Conservation (phyloP, 345 rosid species). For the Salix udensis region DNA sequence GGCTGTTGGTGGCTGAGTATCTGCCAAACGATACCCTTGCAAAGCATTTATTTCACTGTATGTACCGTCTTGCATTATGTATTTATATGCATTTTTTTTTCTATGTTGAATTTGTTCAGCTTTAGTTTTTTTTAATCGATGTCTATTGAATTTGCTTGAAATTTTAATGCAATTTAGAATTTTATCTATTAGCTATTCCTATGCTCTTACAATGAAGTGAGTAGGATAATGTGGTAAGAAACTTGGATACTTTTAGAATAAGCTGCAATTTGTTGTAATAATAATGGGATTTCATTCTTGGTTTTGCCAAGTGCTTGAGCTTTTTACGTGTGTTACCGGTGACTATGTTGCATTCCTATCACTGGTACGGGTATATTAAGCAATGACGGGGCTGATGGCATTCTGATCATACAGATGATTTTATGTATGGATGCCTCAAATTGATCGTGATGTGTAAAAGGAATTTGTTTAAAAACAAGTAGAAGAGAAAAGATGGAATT, state of each 20-base stretch:
- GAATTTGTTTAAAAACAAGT: not conserved
- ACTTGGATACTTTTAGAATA: not conserved
- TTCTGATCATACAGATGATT: not conserved
- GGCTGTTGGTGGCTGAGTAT: slow-evolving; percentile 82
- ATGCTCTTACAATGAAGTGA: not conserved
- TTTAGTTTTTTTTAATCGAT: not conserved
- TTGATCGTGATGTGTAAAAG: not conserved
- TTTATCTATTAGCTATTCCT: no score
- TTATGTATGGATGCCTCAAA: not conserved
- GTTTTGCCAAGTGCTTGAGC: not conserved
- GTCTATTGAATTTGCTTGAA: not conserved
- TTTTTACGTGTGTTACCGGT: not conserved
- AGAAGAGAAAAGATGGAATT: not conserved
- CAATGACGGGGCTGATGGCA: not conserved
- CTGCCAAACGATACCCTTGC: slow-evolving; percentile 84
- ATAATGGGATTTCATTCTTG: not conserved
- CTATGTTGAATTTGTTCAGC: not conserved
- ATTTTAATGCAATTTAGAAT: not conserved
- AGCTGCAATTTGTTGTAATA: not conserved
- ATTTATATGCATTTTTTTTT: slow-evolving; percentile 37
- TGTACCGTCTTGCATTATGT: slow-evolving; percentile 21
- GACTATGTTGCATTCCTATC: not conserved
- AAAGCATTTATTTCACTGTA: slow-evolving; percentile 90
- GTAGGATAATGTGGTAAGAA: not conserved
- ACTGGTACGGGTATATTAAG: not conserved